These are phyloP conservation scores for Suillus fuscotomentosus DNA, from an alignment of 768 basidiomycete genomes.

Conservation along the genomic window DNA sequence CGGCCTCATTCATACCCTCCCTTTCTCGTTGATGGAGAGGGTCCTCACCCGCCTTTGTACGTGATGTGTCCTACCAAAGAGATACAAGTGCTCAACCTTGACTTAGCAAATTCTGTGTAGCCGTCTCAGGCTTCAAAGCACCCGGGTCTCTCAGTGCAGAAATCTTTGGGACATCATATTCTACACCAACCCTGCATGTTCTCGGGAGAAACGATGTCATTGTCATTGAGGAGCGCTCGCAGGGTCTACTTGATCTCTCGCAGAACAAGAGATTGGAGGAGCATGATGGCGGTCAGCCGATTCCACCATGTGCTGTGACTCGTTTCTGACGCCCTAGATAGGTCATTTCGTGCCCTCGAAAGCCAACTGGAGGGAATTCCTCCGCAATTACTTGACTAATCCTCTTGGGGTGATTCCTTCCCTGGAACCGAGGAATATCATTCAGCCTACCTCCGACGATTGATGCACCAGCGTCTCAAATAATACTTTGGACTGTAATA, in stretches of 20 bases:
- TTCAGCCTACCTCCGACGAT: constrained; percentile 22
- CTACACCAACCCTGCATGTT: constrained; percentile 77
- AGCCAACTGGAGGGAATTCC: constrained; percentile 72
- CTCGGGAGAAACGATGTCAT: constrained; percentile 77
- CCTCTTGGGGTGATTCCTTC: constrained; percentile 47
- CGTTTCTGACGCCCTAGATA: constrained; percentile 24
- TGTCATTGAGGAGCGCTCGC: constrained; percentile 67
- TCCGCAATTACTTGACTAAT: constrained; percentile 62
- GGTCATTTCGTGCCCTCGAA: constrained; percentile 86
- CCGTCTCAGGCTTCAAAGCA: constrained; percentile 72
- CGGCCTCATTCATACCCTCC: constrained; percentile 49
- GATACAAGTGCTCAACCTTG: not conserved
- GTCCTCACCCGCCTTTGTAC: constrained; percentile 77
- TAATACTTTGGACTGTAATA: not conserved
- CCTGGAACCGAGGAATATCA: constrained; percentile 33
- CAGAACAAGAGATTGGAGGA: constrained; percentile 61
- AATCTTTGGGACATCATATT: constrained; percentile 51
- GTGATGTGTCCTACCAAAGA: constrained; percentile 16
- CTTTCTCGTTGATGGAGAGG: constrained; percentile 61
- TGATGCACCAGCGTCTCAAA: not conserved
- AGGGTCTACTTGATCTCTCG: constrained; percentile 53
- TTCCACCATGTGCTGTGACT: not conserved
- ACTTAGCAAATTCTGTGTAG: constrained; percentile 65
- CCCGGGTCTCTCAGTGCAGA: constrained; percentile 42
- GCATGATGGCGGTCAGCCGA: constrained; percentile 72